Evolutionary conservation across 176 grass and related monocot species (phyloP), one percentile per base, ranked within the genome.

Genomic region (Oryza longistaminata): DNA sequence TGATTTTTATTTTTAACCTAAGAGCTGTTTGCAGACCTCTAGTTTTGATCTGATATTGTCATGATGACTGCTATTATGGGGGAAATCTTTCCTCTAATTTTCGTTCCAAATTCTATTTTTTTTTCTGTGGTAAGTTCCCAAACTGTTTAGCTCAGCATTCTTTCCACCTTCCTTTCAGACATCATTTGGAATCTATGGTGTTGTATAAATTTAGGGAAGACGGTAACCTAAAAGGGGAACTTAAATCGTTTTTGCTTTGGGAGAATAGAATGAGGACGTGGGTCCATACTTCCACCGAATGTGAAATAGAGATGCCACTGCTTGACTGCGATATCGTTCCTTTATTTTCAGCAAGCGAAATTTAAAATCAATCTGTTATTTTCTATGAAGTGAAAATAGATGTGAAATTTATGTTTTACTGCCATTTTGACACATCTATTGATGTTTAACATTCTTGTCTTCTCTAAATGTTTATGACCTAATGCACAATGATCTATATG

Each of bases 341-440:
- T 66, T 58, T 71, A 49, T 83, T 70, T 55, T 35, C 10, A 29
- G 10, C 19, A 16, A 48, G 39, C 1, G 35, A 13, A 75, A 71
- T 66, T 74, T 70, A 37, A 62, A 82, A 34, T 24, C 6, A 25
- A 70, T 12, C 24, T 64, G 49, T 45, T 70, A 16, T 66, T 70
- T 76, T 31, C 70, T 33, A 73, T 68, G 6, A 60, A 82, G 14
- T 86, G 71, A 31, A 31, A 31, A 46, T 53, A 52, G 19, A 25
- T 11, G 64, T 34, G 7, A 77, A 27, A 53, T 33, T 66, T 82
- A 84, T 85, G 81, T 50, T 87, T 89, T 61, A 53, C 37, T 79
- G 37, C 29, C 15, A 82, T 76, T 83, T 78, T 73, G 55, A 39
- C 24, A 10, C 45, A 75, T 80, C 34, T 82, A 77, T 45, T 72